Base-by-base conservation (phyloP, 192 early-diverging fungal genomes). In the Thoreauomyces humboldtii region DNA sequence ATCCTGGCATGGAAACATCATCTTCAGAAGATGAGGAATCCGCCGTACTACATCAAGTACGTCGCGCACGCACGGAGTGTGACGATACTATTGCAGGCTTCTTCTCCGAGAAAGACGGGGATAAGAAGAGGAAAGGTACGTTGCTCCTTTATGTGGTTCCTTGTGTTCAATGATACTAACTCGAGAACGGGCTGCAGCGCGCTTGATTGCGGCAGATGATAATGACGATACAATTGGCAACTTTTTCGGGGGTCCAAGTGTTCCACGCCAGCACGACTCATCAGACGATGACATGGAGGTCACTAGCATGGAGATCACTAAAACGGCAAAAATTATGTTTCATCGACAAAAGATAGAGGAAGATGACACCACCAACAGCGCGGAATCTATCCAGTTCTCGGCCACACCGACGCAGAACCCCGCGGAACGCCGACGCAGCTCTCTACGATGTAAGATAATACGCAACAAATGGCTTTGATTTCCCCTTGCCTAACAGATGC, bases 81-180 rank as follows among this genome's bases (percentile, higher is more conserved):
- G 55, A 57, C 25, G 55, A 57, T 27, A 57, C 55, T 15, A 57
- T 57, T 27, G 55, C 55, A n/a, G 55, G 55, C 31, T 57, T 57
- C 35, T 57, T 57, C 33, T 36, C 55, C 6, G 12, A 31, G 24
- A n/a, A 41, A 41, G 38, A 41, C 38, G 9, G 38, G 38, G n/a
- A 41, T 9, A 12, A 12, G 38, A 41, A 41, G 11, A 41, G n/a
- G 11, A 41, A 9, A 41, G 38, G 38, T 29, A 3, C 7, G 5
- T 29, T 29, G 50, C 25, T 52, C 21, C 29, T 27, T 4, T 52
- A 52, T 29, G 11, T 41, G 9, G 38, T 41, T 12, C 11, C 38
- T 41, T n/a, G n/a, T n/a, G n/a, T 9, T n/a, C 9, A 41, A 41
- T 9, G 38, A 9, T 12, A 41, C 11, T 9, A n/a, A 9, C 9